A percentile compares a stretch with the other conserved stretches of the same genome.
These are phyloP conservation scores for Heritiera fomes DNA, from an alignment of 345 rosid species.

Conservation along the genomic window DNA sequence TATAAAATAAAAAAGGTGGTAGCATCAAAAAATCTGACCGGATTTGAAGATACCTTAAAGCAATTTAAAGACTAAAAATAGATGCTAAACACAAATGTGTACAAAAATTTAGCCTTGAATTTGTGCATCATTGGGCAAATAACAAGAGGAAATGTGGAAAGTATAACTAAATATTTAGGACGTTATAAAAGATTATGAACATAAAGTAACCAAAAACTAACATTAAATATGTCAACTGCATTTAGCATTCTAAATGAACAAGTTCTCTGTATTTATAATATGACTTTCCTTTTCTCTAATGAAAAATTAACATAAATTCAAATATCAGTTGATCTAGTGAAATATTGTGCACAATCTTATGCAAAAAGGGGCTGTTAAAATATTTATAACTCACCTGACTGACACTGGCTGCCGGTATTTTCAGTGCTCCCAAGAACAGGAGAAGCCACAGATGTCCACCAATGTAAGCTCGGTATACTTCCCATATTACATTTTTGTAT, in stretches of 20 bases:
- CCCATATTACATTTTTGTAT: constrained; percentile 14
- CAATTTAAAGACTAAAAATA: no score
- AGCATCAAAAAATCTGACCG: constrained; percentile 3
- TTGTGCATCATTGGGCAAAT: background rate
- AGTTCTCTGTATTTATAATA: background rate
- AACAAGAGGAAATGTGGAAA: background rate
- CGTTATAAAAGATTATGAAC: background rate
- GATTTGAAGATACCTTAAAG: background rate
- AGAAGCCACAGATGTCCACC: constrained; percentile 8
- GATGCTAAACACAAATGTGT: background rate
- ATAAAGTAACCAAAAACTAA: background rate
- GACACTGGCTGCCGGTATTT: constrained; percentile 12
- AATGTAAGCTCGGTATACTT: constrained; percentile 15
- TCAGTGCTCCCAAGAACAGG: constrained; percentile 17
- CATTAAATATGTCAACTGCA: background rate
- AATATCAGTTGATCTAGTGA: background rate
- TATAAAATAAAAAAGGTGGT: background rate
- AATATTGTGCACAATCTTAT: background rate
- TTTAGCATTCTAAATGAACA: background rate
- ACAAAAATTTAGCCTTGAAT: background rate
- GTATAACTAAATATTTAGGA: background rate
- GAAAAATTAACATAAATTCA: background rate
- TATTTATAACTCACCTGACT: constrained; percentile 26
- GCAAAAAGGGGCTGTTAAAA: background rate
- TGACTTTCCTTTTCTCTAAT: background rate